phyloP scores from a whole-genome alignment of 2,329 filamentous ascomycete species.

The Penicillium sp. region DNA sequence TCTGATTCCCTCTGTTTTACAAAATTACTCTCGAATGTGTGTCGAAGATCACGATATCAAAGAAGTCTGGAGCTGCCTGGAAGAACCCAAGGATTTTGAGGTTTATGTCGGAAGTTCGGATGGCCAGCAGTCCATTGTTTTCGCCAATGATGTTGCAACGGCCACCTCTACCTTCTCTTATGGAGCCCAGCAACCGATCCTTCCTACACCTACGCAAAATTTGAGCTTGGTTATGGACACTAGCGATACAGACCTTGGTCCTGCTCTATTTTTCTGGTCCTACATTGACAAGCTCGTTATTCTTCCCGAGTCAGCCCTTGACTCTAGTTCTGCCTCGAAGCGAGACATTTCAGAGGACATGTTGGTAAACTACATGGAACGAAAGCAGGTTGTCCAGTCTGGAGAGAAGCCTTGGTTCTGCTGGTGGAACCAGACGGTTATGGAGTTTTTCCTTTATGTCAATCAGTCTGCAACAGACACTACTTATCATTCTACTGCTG shows the following conservation, averaged over 20 bases:
- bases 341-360: conserved; percentile 27
- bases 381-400: conserved; percentile 47
- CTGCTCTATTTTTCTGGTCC: conserved; percentile 64
- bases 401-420: conserved; percentile 69
- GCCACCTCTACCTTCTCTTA: conserved; percentile 52
- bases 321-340: conserved; percentile 27
- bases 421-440: conserved; percentile 66
- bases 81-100: conserved; percentile 31
- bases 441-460: conserved; percentile 68
- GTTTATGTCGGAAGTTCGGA: conserved; percentile 31
- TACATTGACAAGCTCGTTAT: conserved; percentile 67
- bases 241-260: conserved; percentile 57
- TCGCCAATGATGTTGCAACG: conserved; percentile 36
- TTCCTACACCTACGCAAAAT: conserved; percentile 44
- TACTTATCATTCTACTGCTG: conserved; percentile 21
- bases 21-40: conserved; percentile 52
- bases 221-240: conserved; percentile 60
- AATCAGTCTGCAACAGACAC: conserved; percentile 48
- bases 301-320: conserved; percentile 40
- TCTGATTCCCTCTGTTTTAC: conserved; percentile 48
- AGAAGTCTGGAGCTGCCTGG: conserved; percentile 53
- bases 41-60: conserved; percentile 47
- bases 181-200: conserved; percentile 61
- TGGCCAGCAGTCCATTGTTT: conserved; percentile 34
- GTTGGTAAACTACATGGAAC: conserved; percentile 25